Conservation (phyloP, 1,139 yeast genomes). For the Pichia sp. region DNA sequence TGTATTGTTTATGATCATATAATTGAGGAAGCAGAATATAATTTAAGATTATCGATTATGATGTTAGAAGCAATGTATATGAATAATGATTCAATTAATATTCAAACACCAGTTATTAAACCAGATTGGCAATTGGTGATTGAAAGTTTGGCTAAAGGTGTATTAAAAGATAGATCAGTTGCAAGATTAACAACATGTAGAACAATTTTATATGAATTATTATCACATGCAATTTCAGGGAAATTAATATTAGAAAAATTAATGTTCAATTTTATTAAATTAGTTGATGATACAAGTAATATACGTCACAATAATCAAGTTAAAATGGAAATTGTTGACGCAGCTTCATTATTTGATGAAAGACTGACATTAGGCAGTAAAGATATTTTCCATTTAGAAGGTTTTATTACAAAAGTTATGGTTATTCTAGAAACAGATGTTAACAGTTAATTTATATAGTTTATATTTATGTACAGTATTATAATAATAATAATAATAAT, state of each 20-base stretch:
- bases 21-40: conserved; percentile 55
- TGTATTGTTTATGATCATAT: conserved; percentile 43
- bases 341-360: conserved; percentile 78
- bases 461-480: neutral
- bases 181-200: conserved; percentile 67
- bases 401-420: conserved; percentile 87
- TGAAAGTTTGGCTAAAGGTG: conserved; percentile 52
- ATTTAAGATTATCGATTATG: conserved; percentile 70
- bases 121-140: conserved; percentile 91
- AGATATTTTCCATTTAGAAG: conserved; percentile 91
- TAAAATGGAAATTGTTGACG: conserved; percentile 51
- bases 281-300: conserved; percentile 31
- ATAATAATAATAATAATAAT: neutral
- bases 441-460: neutral
- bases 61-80: conserved; percentile 81
- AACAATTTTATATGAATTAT: conserved; percentile 70
- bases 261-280: conserved; percentile 47
- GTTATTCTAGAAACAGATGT: conserved; percentile 42
- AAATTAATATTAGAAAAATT: conserved; percentile 65
- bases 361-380: conserved; percentile 81
- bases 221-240: conserved; percentile 93
- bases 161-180: conserved; percentile 61
- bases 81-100: conserved; percentile 52
- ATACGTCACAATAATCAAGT: conserved; percentile 22
- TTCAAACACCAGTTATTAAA: conserved; percentile 39